A percentile compares a stretch with the other conserved stretches of the same genome.
Evolutionary conservation across 345 rosid species (phyloP).

Genomic region (Aquilaria malaccensis): DNA sequence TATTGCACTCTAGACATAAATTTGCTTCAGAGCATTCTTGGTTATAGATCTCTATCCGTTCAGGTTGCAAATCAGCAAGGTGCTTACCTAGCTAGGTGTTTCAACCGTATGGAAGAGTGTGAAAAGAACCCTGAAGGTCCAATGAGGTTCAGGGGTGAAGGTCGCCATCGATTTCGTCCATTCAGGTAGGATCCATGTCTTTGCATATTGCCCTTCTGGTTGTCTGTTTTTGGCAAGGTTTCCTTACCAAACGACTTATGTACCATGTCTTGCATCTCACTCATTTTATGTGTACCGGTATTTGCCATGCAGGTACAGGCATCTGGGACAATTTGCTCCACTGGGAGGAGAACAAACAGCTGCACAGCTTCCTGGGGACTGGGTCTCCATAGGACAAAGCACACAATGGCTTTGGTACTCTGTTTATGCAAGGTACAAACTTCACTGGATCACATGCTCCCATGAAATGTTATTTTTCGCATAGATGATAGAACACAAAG

Average conservation of each 20-base stretch:
- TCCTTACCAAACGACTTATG: too few relatives aligned
- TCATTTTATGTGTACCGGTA: not conserved
- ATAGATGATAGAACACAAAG: too few relatives aligned
- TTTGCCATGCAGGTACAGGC: slow-evolving; percentile 49
- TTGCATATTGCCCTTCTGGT: not conserved
- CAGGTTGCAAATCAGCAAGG: slow-evolving; percentile 96
- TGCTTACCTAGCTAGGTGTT: slow-evolving; percentile 72
- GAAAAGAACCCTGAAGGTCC: slow-evolving; percentile 86
- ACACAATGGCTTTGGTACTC: slow-evolving; percentile 93
- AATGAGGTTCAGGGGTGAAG: slow-evolving; percentile 76
- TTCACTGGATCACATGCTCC: too few relatives aligned
- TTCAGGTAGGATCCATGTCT: slow-evolving; percentile 45
- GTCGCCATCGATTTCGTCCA: slow-evolving; percentile 88
- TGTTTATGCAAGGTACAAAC: slow-evolving; percentile 67
- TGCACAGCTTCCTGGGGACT: slow-evolving; percentile 87
- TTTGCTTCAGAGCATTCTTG: not conserved
- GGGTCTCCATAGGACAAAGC: slow-evolving; percentile 89
- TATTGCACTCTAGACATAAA: not conserved
- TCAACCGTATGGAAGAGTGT: slow-evolving; percentile 77
- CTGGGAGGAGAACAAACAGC: slow-evolving; percentile 94
- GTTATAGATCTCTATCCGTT: not conserved
- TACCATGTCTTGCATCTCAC: not conserved
- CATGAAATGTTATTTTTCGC: not conserved
- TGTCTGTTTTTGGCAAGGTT: not conserved
- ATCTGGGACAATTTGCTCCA: slow-evolving; percentile 87